A percentile compares a stretch with the other conserved stretches of the same genome.
These are phyloP conservation scores for Camellia sinensis DNA, from an alignment of 148 eudicot genomes.

Conservation along the genomic window DNA sequence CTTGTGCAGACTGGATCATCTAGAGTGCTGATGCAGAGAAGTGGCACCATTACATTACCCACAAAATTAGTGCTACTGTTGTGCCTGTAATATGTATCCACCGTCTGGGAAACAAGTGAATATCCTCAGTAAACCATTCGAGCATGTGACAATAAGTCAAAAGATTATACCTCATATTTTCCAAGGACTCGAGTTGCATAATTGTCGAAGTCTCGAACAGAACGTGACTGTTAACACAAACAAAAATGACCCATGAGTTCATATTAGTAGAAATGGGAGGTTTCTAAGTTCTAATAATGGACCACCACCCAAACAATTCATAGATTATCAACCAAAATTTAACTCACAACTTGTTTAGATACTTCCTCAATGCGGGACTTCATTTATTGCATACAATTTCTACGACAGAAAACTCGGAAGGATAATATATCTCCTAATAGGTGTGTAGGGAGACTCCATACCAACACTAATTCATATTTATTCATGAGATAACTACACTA, in stretches of 20 bases:
- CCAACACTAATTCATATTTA: not conserved
- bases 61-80: conserved; percentile 61
- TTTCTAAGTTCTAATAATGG: conserved; percentile 4
- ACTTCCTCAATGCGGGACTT: not conserved
- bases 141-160: conserved; percentile 8
- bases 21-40: conserved; percentile 82
- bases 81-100: conserved; percentile 79
- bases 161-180: conserved; percentile 63
- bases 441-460: not conserved
- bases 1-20: conserved; percentile 93
- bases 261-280: conserved; percentile 2
- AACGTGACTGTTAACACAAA: conserved; percentile 52
- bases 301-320: not conserved
- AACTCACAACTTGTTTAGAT: not conserved
- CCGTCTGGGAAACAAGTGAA: conserved; percentile 53
- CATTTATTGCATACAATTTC: not conserved
- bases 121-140: conserved; percentile 18
- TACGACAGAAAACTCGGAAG: not conserved
- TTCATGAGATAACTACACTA: not conserved
- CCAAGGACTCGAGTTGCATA: conserved; percentile 70
- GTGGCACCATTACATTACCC: conserved; percentile 74
- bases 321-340: not conserved
- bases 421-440: not conserved
- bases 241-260: conserved; percentile 10
- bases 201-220: conserved; percentile 80